Base-by-base conservation (phyloP, 2,329 filamentous ascomycete genomes). In the Alternaria infectoria region DNA sequence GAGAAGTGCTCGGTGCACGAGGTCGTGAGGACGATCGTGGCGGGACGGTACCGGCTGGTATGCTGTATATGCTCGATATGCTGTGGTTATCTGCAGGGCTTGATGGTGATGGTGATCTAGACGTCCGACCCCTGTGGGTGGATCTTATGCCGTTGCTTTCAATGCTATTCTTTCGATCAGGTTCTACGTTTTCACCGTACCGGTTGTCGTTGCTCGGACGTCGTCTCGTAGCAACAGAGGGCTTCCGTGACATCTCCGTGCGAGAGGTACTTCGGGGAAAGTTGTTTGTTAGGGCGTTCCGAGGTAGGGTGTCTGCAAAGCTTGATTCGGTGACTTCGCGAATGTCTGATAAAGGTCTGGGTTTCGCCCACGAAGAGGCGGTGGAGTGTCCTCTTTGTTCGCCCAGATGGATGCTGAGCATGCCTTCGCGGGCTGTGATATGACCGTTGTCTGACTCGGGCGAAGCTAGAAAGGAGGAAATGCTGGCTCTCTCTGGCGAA, bases 301-400 rank as follows among this genome's bases (percentile, higher is more conserved):
- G 71, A 19, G 76, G 75, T 59, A 77, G 69, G 2, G 74, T 67
- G 12, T 84, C 81, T 17, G 78, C 78, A 21, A 85, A 69, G 65
- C 82, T 84, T 26, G 83, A 82, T 69, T 85, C 83, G 11, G 83
- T 85, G 66, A 84, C 74, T 67, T 85, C 83, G 64, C 83, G 81
- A 60, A 85, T 85, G 66, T 85, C 83, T 46, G 83, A 85, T 26
- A 85, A 70, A 47, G 83, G 82, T 49, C 83, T 80, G 45, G 77
- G 69, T 54, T 78, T 75, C 9, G 77, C 75, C 75, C 77, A 79
- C 5, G 75, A 71, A 30, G 72, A 65, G 17, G 69, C 68, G 28
- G 64, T 51, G 19, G 76, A 70, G 30, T 69, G 62, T 49, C 61
- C 72, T 69, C 67, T 71, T 40, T 69, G 57, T 65, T 76, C 75